Evolutionary conservation across 1,284 basidiomycete genomes (phyloP), one percentile per base, ranked within the genome.

Genomic region (Puccinia sorghi): DNA sequence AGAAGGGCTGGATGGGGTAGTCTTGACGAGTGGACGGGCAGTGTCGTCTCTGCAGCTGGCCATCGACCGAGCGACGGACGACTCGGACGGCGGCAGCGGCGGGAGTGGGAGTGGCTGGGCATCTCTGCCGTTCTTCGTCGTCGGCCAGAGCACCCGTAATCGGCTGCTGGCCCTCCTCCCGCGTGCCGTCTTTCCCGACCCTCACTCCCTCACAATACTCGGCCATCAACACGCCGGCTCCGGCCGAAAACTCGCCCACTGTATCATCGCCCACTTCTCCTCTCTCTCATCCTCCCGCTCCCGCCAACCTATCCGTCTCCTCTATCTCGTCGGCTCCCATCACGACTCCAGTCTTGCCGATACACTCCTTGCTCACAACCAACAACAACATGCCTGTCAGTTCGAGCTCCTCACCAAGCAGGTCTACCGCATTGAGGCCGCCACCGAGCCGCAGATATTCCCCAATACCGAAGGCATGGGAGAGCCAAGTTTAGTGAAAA

Each of bases 121-220:
- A n/a, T n/a, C n/a, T n/a, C n/a, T n/a, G 32, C 57, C 57, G 3
- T 66, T 66, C 64, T 66, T 66, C 64, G 64, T 66, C 64, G 46
- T 66, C 43, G 64, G 64, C 25, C 1, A 32, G 2, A 48, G 43
- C 41, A 66, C 64, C 39, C 64, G 15, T 7, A 22, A 32, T 7
- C 13, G 11, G 7, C 20, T 66, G 20, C 5, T 11, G 9, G 7
- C 2, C 25, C 13, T 66, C 2, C 15, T 22, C 25, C 20, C 20
- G 8, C 48, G 8, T 15, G 6, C 46, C 41, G 4, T 25, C 20
- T 32, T 25, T 48, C 7, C 3, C 12, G 9, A 4, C 2, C 25
- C 15, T n/a, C 3, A 46, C 20, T 41, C 39, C 20, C 25, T 66
- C 41, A 7, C 7, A 1, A 66, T 66, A 20, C n/a, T 66, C 13